These are phyloP conservation scores for Filosporella fistucella DNA, from an alignment of 495 filamentous ascomycete species.

Conservation along the genomic window DNA sequence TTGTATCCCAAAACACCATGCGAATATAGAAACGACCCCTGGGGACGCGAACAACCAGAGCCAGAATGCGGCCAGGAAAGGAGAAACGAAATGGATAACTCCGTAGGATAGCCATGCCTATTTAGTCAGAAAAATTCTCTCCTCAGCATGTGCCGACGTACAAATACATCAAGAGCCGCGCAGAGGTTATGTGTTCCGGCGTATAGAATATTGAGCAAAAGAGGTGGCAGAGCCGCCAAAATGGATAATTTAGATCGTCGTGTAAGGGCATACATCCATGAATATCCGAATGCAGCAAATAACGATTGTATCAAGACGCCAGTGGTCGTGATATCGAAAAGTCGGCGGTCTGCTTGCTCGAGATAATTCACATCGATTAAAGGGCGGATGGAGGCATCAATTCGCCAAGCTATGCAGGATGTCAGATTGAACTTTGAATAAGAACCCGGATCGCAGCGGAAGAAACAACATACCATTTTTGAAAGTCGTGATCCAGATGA, in stretches of 20 bases:
- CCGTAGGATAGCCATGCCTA: constrained; percentile 16
- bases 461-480: constrained; percentile 5
- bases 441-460: too few species aligned
- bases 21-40: constrained; percentile 77
- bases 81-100: constrained; percentile 14
- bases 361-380: constrained; percentile 6
- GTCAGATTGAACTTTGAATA: not conserved
- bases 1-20: constrained; percentile 87
- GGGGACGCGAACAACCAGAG: constrained; percentile 68
- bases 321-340: constrained; percentile 9
- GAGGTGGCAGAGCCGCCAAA: constrained; percentile 1
- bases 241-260: constrained; percentile 5
- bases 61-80: constrained; percentile 14
- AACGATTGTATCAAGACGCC: constrained; percentile 4
- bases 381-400: constrained; percentile 11
- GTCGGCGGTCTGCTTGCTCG: constrained; percentile 5
- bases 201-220: constrained; percentile 14
- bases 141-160: not conserved
- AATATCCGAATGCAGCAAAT: constrained; percentile 5
- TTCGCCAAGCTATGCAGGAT: constrained; percentile 5
- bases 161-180: constrained; percentile 9
- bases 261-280: constrained; percentile 13
- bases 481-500: constrained; percentile 15
- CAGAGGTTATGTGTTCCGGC: constrained; percentile 11
- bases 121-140: not conserved